Percentiles rank a stretch among this genome's conserved stretches.
These are phyloP conservation scores for Delonix regia DNA, from an alignment of 306 rosid genomes.

Conservation along the genomic window DNA sequence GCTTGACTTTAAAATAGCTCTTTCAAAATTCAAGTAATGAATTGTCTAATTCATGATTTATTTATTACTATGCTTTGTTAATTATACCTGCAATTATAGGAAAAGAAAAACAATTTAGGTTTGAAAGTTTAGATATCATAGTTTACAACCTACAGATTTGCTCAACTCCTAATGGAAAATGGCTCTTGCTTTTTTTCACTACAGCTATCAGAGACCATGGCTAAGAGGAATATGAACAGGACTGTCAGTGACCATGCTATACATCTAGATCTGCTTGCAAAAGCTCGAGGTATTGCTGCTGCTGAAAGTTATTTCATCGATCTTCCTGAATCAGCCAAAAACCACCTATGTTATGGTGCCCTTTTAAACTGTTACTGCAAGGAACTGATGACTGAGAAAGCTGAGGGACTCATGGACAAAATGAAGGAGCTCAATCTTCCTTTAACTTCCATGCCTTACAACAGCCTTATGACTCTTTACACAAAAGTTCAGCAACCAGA, in stretches of 20 bases:
- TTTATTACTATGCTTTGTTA: neutral
- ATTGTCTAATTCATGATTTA: constrained; percentile 21
- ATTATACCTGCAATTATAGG: neutral
- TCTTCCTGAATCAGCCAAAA: constrained; percentile 80
- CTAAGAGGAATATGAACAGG: constrained; percentile 78
- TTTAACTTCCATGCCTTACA: constrained; percentile 68
- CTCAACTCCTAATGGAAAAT: neutral
- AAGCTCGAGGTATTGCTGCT: constrained; percentile 68
- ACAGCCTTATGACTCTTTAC: constrained; percentile 89
- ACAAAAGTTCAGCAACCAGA: constrained; percentile 61
- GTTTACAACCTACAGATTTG: neutral
- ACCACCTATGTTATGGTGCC: constrained; percentile 81
- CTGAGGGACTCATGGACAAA: constrained; percentile 82
- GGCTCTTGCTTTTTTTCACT: constrained; percentile 7
- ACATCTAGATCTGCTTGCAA: constrained; percentile 85
- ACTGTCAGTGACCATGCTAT: constrained; percentile 84
- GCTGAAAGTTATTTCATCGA: constrained; percentile 74
- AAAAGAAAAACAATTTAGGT: neutral
- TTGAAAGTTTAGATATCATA: neutral
- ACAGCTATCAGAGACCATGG: constrained; percentile 83
- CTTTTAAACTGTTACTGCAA: constrained; percentile 93
- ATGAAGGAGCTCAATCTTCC: constrained; percentile 87
- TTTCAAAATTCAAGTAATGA: neutral
- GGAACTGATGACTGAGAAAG: constrained; percentile 77
- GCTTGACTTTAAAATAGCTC: neutral